Conservation (phyloP, 2,329 filamentous ascomycete species). For the Fusarium protoensiforme region DNA sequence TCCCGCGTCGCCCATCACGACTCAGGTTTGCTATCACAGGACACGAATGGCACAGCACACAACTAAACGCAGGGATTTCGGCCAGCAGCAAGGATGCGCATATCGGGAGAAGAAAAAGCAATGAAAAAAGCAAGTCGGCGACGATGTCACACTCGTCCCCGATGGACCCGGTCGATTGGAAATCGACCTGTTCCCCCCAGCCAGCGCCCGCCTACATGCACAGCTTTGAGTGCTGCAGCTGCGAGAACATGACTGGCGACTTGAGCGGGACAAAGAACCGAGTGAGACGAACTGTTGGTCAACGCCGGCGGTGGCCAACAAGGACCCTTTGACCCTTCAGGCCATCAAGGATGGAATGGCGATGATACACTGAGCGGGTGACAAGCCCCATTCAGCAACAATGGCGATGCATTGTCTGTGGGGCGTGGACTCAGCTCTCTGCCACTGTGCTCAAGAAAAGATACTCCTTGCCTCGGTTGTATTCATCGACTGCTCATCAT, state of each 20-base stretch:
- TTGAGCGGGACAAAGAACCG: background rate
- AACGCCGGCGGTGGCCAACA: background rate
- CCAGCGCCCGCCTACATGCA: background rate
- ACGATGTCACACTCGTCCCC: constrained; percentile 1
- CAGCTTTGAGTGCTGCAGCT: background rate
- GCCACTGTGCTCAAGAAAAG: background rate
- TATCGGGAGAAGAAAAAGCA: background rate
- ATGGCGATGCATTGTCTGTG: constrained; percentile 11
- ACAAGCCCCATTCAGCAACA: background rate
- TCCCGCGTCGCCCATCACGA: background rate
- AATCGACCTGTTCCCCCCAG: background rate
- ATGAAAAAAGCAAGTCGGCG: constrained; percentile 5
- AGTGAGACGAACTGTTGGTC: constrained; percentile 1
- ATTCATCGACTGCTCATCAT: background rate
- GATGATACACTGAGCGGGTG: background rate
- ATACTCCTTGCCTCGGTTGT: constrained; percentile 1
- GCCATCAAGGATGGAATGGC: constrained; percentile 5
- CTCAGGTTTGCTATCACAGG: background rate
- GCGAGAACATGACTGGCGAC: constrained; percentile 10
- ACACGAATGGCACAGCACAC: background rate
- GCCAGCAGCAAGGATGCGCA: constrained; percentile 5
- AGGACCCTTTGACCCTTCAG: background rate
- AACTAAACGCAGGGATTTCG: background rate
- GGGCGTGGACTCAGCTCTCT: constrained; percentile 21
- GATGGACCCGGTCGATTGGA: constrained; percentile 2